Evolutionary conservation across 139 green algal genomes (phyloP), one percentile per base, ranked within the genome.

Genomic region (Chlorella sorokiniana): DNA sequence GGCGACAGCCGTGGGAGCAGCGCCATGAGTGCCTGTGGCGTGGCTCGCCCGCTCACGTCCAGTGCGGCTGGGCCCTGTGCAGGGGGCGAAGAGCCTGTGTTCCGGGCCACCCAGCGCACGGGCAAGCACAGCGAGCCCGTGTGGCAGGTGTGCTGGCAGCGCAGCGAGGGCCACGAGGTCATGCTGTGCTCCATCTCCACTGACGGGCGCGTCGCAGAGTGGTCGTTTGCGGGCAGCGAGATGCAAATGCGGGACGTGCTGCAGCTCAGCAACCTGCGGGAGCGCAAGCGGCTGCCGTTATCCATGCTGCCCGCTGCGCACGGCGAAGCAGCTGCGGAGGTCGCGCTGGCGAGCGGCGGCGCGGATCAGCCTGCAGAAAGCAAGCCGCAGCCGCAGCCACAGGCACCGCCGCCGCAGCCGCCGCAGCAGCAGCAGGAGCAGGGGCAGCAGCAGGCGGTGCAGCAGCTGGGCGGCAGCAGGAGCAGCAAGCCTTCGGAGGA

Each of bases 71-170:
- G n/a, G n/a, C n/a, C n/a, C n/a, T n/a, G n/a, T 33, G 67, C 42
- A 69, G 75, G 23, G 3, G 20, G 84, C 20, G 86, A 69, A 52
- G 35, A 51, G 45, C 86, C 89, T 7, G 81, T 98, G 54, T 97
- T 93, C 84, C 64, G 83, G 51, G 90, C 92, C 7, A 92, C 85
- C 4, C 86, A 92, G 11, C 83, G 86, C 61, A 91, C 82, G 7
- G 93, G 91, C 75, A 95, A 96, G 84, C 95, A 97, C 84, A 93
- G 81, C 37, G 95, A 98, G 68, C 91, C 95, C 0, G 94, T 98
- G 82, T 98, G 95, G 95, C 85, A 95, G 83, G 27, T 89, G 76
- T 56, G n/a, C 69, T 84, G 69, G 64, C 74, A 88, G 69, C 82
- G 80, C 51, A 87, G 90, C 74, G 88, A 92, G 56, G 79, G 81